phyloP scores from a whole-genome alignment of 1,284 basidiomycete genomes.

The Meripilus lineatus region DNA sequence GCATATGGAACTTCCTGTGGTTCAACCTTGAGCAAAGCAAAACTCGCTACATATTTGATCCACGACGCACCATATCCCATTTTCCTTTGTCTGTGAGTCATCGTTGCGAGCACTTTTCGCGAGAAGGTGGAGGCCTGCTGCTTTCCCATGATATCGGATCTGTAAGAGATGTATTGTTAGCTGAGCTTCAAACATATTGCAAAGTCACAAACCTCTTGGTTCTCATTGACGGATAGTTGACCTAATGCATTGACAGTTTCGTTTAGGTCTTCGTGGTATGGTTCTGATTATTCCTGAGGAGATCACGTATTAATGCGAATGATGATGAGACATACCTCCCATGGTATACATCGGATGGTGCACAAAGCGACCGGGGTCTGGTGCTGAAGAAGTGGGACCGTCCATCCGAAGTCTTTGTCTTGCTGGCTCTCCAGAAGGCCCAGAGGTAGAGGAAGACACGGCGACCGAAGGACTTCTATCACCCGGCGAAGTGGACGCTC shows the following conservation, averaged over 20 bases:
- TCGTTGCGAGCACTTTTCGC: slow-evolving; percentile 62
- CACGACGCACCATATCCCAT: slow-evolving; percentile 63
- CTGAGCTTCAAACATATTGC: slow-evolving; percentile 11
- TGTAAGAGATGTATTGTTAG: too few species aligned
- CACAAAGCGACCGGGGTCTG: not conserved
- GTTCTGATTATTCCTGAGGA: not conserved
- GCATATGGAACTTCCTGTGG: slow-evolving; percentile 69
- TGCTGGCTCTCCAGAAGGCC: not conserved
- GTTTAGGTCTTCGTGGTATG: slow-evolving; percentile 32
- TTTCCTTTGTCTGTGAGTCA: slow-evolving; percentile 48
- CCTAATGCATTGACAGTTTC: slow-evolving; percentile 63
- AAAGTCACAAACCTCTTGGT: slow-evolving; percentile 72
- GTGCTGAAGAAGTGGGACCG: not conserved
- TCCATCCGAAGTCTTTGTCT: slow-evolving; percentile 3
- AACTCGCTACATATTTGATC: not conserved
- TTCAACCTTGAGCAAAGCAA: not conserved
- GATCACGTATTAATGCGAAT: not conserved
- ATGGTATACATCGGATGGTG: slow-evolving; percentile 16
- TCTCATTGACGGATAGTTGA: slow-evolving; percentile 78
- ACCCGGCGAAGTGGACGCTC: too few species aligned
- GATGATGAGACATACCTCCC: not conserved
- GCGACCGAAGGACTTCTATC: too few species aligned
- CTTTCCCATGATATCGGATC: slow-evolving; percentile 74
- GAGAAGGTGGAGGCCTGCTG: slow-evolving; percentile 74
- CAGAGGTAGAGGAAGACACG: not conserved